These are phyloP conservation scores for Gossypium longicalyx DNA, from an alignment of 345 rosid genomes.

Conservation along the genomic window DNA sequence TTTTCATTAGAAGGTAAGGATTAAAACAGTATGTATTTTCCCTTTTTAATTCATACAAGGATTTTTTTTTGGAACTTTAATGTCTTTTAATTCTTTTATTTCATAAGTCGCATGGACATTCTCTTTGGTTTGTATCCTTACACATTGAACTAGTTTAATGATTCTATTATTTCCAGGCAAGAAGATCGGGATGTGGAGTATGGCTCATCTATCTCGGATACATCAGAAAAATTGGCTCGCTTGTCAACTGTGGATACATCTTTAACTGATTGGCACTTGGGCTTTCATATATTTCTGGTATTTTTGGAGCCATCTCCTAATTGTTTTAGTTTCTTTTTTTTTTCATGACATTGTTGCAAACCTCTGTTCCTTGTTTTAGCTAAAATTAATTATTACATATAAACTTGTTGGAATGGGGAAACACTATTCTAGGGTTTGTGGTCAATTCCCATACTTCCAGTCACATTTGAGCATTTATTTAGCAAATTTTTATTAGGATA, in stretches of 20 bases:
- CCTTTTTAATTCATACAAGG: not conserved
- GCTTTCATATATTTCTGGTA: constrained; percentile 91
- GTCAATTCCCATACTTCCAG: not conserved
- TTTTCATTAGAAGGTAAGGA: constrained; percentile 72
- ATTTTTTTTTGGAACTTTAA: not conserved
- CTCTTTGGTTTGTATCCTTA: not conserved
- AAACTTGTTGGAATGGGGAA: constrained; percentile 3
- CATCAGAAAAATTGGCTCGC: constrained; percentile 58
- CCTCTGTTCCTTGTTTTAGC: not conserved
- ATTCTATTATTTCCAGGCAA: constrained; percentile 47
- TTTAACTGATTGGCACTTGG: constrained; percentile 92
- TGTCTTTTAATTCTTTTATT: not conserved
- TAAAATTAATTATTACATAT: not conserved
- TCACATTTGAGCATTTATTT: not conserved
- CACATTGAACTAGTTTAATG: not conserved
- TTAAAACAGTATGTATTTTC: not conserved
- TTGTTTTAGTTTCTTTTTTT: constrained; percentile 7
- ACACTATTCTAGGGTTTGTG: not conserved
- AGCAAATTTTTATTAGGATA: not conserved
- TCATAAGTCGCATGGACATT: not conserved
- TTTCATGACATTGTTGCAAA: not conserved
- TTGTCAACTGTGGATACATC: constrained; percentile 69
- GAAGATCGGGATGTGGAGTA: constrained; percentile 65
- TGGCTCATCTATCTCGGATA: constrained; percentile 51
- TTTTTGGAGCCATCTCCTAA: constrained; percentile 6